phyloP scores from a whole-genome alignment of 768 basidiomycete genomes.

The Leccinum subgranulosum region DNA sequence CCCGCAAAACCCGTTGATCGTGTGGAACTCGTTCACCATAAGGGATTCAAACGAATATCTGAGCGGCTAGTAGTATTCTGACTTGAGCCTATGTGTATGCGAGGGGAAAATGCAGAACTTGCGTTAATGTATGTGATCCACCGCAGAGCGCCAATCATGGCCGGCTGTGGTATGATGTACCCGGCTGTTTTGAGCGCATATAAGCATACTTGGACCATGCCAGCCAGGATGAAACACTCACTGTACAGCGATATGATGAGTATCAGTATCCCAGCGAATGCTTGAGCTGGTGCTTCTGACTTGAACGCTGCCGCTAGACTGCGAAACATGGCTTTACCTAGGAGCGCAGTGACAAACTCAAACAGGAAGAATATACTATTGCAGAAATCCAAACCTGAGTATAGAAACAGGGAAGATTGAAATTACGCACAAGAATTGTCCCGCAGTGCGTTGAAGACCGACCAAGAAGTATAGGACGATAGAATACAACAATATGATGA shows the following conservation, averaged over 20 bases:
- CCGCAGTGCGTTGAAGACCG: constrained; percentile 49
- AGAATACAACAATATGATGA: constrained; percentile 33
- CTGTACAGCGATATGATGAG: constrained; percentile 54
- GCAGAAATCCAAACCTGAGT: neutral
- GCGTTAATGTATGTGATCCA: constrained; percentile 69
- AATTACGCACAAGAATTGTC: constrained; percentile 62
- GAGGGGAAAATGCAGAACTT: constrained; percentile 38
- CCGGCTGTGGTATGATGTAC: constrained; percentile 56
- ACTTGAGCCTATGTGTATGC: neutral
- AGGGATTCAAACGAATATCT: constrained; percentile 63
- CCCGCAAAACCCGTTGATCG: constrained; percentile 58
- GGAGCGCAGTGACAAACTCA: constrained; percentile 52
- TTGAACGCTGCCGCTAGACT: constrained; percentile 58
- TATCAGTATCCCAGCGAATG: constrained; percentile 50
- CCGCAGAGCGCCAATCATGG: constrained; percentile 65
- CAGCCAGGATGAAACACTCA: constrained; percentile 1
- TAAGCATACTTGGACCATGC: neutral
- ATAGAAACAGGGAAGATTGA: constrained; percentile 3
- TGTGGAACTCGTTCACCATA: constrained; percentile 80
- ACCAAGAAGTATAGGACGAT: constrained; percentile 60
- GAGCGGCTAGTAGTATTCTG: constrained; percentile 43
- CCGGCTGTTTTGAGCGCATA: constrained; percentile 32
- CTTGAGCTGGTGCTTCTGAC: constrained; percentile 59
- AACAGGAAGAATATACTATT: constrained; percentile 57
- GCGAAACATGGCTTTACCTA: constrained; percentile 79